Percentiles rank a stretch among this genome's conserved stretches.
These are phyloP conservation scores for Pseudoneurospora amorphoporcata DNA, from an alignment of 495 filamentous ascomycete genomes.

Conservation along the genomic window DNA sequence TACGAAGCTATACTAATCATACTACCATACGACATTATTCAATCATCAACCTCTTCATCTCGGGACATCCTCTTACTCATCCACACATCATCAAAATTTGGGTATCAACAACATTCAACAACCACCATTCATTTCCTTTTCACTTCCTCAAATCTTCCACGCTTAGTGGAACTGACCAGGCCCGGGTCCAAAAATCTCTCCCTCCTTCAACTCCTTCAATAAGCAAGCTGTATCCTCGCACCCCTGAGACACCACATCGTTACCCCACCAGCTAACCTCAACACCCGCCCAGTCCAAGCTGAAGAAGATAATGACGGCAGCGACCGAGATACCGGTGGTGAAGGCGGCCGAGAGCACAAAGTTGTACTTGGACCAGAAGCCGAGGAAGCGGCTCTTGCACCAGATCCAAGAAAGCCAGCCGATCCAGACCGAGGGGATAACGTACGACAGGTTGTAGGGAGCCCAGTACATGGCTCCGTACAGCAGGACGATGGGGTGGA, in stretches of 20 bases:
- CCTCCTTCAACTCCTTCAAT: slow-evolving; percentile 14
- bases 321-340: slow-evolving; percentile 23
- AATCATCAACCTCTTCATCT: background rate
- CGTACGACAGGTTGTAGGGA: slow-evolving; percentile 26
- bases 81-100: background rate
- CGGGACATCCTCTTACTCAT: background rate
- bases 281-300: slow-evolving; percentile 18
- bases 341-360: slow-evolving; percentile 23
- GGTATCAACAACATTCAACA: background rate
- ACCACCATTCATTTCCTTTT: background rate
- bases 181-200: slow-evolving; percentile 27
- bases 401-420: slow-evolving; percentile 29
- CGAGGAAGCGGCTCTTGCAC: slow-evolving; percentile 23
- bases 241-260: slow-evolving; percentile 18
- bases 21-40: background rate
- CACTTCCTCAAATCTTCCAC: background rate
- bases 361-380: slow-evolving; percentile 18
- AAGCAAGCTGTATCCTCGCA: slow-evolving; percentile 23
- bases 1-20: background rate
- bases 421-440: slow-evolving; percentile 24
- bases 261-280: slow-evolving; percentile 28
- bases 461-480: slow-evolving; percentile 22
- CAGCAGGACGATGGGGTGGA: slow-evolving; percentile 27
- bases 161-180: slow-evolving; percentile 21
- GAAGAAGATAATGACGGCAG: slow-evolving; percentile 30